Conservation (phyloP, 2,329 filamentous ascomycete species). For the Fusarium secorum region DNA sequence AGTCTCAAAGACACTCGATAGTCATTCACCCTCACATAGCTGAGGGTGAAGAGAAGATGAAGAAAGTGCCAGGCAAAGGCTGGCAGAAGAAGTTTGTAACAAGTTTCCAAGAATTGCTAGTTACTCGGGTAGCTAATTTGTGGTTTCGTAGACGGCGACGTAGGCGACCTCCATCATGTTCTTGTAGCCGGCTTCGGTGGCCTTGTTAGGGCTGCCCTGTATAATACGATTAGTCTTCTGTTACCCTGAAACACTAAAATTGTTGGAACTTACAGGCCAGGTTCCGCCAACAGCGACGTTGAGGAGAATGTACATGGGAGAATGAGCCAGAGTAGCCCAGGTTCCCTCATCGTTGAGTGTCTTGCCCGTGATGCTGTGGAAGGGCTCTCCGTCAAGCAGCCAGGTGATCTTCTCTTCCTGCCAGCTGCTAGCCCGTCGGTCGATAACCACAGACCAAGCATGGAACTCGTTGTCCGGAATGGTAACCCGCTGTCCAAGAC, state of each 20-base stretch:
- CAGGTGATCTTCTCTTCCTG: conserved; percentile 57
- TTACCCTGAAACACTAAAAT: not conserved
- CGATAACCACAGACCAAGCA: conserved; percentile 57
- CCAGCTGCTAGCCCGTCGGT: conserved; percentile 56
- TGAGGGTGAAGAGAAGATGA: conserved; percentile 8
- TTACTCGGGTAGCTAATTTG: conserved; percentile 7
- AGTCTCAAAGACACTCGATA: not conserved
- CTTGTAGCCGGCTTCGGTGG: conserved; percentile 48
- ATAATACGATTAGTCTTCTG: not conserved
- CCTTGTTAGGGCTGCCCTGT: conserved; percentile 46
- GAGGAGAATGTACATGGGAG: conserved; percentile 55
- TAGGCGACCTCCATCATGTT: conserved; percentile 54
- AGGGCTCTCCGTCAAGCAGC: conserved; percentile 55
- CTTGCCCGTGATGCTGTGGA: conserved; percentile 53
- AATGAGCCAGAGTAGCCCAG: conserved; percentile 55
- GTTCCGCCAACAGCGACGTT: conserved; percentile 58
- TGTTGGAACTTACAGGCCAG: conserved; percentile 48
- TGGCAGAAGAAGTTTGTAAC: conserved; percentile 1
- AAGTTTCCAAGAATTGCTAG: not conserved
- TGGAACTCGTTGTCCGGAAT: conserved; percentile 59
- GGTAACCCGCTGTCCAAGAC: conserved; percentile 46
- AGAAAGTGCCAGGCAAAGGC: not conserved
- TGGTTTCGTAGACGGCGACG: conserved; percentile 50
- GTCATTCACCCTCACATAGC: not conserved
- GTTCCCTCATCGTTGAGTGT: conserved; percentile 51